Percentiles rank a stretch among this genome's conserved stretches.
phyloP scores from a whole-genome alignment of 2,329 filamentous ascomycete genomes.

The Botryotinia convoluta region DNA sequence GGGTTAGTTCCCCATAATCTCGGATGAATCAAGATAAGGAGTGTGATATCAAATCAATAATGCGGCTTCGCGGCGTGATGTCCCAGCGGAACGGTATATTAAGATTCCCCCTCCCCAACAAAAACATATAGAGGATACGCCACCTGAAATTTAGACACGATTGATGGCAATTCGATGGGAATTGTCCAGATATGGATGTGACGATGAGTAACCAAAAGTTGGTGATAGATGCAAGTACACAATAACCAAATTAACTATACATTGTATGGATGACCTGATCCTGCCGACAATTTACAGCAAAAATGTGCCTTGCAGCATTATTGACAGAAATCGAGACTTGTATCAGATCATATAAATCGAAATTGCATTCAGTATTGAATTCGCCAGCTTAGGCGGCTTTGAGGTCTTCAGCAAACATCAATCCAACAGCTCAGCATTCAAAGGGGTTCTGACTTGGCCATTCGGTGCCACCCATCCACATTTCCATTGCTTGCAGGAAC shows the following conservation, averaged over 20 bases:
- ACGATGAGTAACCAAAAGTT: not conserved
- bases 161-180: not conserved
- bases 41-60: not conserved
- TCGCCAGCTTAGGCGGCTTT: not conserved
- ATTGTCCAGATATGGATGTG: not conserved
- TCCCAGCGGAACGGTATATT: not conserved
- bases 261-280: not conserved
- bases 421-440: not conserved
- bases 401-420: not conserved
- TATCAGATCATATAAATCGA: not conserved
- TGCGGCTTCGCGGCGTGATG: not conserved
- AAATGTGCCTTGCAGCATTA: slow-evolving; percentile 7
- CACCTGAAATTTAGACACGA: not conserved
- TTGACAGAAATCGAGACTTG: not conserved
- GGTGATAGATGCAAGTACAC: not conserved
- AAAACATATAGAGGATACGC: not conserved
- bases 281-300: not conserved
- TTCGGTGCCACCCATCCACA: not conserved
- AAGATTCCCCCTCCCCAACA: not conserved
- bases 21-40: not conserved
- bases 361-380: not conserved
- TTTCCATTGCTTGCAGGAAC: not conserved
- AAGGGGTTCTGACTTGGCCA: not conserved
- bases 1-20: not conserved
- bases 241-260: not conserved